A percentile compares a stretch with the other conserved stretches of the same genome.
Conservation (phyloP, 305 asterid genomes). For the Fraxinus sp. region DNA sequence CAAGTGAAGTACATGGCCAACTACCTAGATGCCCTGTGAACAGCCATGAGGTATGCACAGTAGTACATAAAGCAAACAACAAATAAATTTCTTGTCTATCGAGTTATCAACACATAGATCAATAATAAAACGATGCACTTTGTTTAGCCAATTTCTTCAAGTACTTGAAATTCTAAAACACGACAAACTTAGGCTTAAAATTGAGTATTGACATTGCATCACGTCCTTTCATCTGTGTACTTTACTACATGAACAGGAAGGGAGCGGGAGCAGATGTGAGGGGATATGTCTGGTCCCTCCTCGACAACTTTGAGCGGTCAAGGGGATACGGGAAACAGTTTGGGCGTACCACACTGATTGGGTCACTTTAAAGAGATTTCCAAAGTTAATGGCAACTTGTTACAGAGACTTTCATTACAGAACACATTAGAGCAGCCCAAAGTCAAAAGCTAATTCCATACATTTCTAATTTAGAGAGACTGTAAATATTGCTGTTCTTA, state of each 20-base stretch:
- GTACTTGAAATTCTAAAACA: not conserved
- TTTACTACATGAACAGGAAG: constrained; percentile 29
- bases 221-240: not conserved
- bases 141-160: not conserved
- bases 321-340: constrained; percentile 49
- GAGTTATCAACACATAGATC: not conserved
- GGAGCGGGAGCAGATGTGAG: constrained; percentile 48
- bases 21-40: constrained; percentile 38
- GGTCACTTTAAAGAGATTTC: constrained; percentile 40
- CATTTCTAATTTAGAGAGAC: not conserved
- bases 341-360: constrained; percentile 53
- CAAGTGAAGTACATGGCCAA: constrained; percentile 45
- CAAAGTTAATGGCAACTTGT: constrained; percentile 44
- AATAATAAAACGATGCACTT: not conserved
- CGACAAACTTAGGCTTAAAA: not conserved
- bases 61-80: not conserved
- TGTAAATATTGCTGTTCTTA: not conserved
- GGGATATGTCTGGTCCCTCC: constrained; percentile 61
- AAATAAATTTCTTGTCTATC: not conserved
- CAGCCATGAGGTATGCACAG: constrained; percentile 41
- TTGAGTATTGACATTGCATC: not conserved
- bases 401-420: constrained; percentile 36
- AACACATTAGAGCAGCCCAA: constrained; percentile 1
- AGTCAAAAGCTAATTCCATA: not conserved
- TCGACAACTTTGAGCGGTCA: constrained; percentile 66